Conservation (phyloP, 169 alveolate species). For the Eimeria acervulina region DNA sequence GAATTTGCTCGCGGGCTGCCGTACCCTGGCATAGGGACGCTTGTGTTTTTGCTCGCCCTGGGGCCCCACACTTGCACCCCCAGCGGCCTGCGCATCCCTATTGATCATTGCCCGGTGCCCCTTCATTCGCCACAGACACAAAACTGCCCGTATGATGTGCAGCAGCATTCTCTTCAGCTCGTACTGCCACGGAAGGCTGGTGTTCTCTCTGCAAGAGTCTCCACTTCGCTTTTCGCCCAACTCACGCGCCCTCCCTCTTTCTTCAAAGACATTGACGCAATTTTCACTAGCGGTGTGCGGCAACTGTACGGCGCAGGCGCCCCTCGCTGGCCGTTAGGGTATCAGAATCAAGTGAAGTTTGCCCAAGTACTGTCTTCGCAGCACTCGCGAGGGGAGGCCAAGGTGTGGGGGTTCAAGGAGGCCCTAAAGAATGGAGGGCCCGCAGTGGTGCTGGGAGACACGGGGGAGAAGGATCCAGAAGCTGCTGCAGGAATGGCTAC, state of each 20-base stretch:
- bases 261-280: conserved; percentile 41
- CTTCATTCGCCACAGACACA: conserved; percentile 2
- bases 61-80: conserved; percentile 79
- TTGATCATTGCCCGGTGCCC: conserved; percentile 41
- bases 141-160: conserved; percentile 46
- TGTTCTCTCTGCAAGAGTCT: conserved; percentile 68
- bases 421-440: conserved; percentile 53
- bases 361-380: conserved; percentile 61
- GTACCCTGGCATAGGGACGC: conserved; percentile 78
- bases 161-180: conserved; percentile 2
- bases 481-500: conserved; percentile 78
- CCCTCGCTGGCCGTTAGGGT: conserved; percentile 58
- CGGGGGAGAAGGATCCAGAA: conserved; percentile 80
- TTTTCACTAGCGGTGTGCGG: conserved; percentile 65
- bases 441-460: conserved; percentile 73
- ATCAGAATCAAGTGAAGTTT: conserved; percentile 45
- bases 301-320: conserved; percentile 65
- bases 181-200: conserved; percentile 70
- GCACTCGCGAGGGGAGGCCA: conserved; percentile 77
- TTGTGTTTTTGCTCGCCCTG: conserved; percentile 49
- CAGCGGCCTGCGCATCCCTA: conserved; percentile 54
- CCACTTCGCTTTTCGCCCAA: conserved; percentile 28
- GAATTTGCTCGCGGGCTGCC: conserved; percentile 69
- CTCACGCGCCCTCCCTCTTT: conserved; percentile 75
- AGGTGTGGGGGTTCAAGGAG: conserved; percentile 59